Conservation (phyloP, 1,284 basidiomycete genomes). For the Leccinum subfulvum region DNA sequence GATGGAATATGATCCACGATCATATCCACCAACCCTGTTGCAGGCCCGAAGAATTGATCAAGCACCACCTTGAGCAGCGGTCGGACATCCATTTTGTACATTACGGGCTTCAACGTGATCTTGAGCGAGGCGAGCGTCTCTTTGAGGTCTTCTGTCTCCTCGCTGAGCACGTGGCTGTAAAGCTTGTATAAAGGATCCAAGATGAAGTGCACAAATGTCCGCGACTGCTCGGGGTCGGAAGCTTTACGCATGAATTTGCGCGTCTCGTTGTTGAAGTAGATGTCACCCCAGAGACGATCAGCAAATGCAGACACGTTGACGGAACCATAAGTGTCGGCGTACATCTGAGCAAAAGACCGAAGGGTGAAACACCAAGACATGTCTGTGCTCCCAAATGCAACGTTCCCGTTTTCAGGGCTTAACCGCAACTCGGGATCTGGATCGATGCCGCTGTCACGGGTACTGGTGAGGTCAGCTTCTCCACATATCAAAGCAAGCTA, state of each 20-base stretch:
- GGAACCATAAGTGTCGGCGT: conserved; percentile 84
- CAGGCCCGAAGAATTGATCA: conserved; percentile 93
- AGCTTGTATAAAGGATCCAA: conserved; percentile 97
- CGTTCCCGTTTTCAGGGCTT: conserved; percentile 94
- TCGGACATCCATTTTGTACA: conserved; percentile 98
- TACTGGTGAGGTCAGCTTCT: conserved; percentile 5
- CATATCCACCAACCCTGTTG: conserved; percentile 89
- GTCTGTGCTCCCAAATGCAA: conserved; percentile 95
- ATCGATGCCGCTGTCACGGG: conserved; percentile 68
- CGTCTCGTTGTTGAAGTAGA: conserved; percentile 84
- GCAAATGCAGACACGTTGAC: conserved; percentile 73
- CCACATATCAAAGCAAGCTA: conserved; percentile 20
- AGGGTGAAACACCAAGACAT: conserved; percentile 99
- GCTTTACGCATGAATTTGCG: conserved; percentile 90
- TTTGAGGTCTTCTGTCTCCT: conserved; percentile 83
- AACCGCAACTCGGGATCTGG: conserved; percentile 84
- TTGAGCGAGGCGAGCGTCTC: conserved; percentile 78
- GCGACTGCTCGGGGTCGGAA: conserved; percentile 75
- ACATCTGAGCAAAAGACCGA: conserved; percentile 93
- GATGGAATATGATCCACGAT: conserved; percentile 89
- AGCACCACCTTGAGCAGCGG: conserved; percentile 92
- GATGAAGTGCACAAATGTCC: conserved; percentile 96
- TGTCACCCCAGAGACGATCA: conserved; percentile 95
- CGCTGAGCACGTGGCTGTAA: conserved; percentile 92
- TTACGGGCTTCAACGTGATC: conserved; percentile 88